Evolutionary conservation across 805 yeast genomes (phyloP), one percentile per base, ranked within the genome.

Genomic region (Henningerozyma blattae): DNA sequence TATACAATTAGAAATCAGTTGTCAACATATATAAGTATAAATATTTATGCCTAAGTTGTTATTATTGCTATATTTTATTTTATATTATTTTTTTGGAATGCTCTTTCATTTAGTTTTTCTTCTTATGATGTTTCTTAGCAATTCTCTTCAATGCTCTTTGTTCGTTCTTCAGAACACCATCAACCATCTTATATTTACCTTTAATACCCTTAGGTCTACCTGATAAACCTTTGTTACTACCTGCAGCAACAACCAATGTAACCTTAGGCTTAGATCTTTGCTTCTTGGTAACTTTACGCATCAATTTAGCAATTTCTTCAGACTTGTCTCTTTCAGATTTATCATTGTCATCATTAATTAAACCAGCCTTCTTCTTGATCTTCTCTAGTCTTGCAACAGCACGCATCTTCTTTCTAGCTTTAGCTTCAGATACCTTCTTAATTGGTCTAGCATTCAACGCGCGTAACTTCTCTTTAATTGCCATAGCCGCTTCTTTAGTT

Each of bases 181-280:
- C 99, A 47, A 91, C 97, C 98, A 91, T 91, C 78, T 84, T 91
- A 66, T 91, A 91, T 58, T 84, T 86, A 62, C 99, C 99, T 59
- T 77, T 85, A 46, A 91, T 75, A 58, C 98, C 99, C 63, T 75
- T 80, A 28, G 99, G 99, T 65, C 99, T 80, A 36, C 98, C 98
- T 46, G 82, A 67, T 34, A 87, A 62, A 38, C 95, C 94, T 57
- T 66, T 81, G 60, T 91, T 87, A 25, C 65, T 57, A 50, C 97
- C 97, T 32, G 66, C 62, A 8, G 99, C 97, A 46, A 75, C 86
- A 40, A 91, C 94, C 40, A 85, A 70, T 1, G 94, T 83, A 27
- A 85, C 84, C 68, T 80, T 77, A 18, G 94, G 95, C 55, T 75
- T 81, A 18, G 64, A 52, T 53, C 67, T 68, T 52, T 71, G 75